phyloP scores from a whole-genome alignment of 805 yeast genomes.

The Zygoascus bituminiphila region DNA sequence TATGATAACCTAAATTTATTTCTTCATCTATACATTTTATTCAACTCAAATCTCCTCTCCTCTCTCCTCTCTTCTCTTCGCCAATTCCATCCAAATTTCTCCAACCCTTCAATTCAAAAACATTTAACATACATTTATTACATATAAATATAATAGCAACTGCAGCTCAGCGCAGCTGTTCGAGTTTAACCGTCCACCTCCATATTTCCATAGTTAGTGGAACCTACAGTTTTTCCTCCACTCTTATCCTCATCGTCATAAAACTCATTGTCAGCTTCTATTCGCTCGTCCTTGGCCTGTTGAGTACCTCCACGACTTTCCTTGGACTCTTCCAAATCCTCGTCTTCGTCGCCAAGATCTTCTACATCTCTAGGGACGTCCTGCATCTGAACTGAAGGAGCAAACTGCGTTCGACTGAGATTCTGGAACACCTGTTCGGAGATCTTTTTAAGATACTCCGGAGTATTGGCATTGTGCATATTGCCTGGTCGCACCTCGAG shows the following conservation, averaged over 20 bases:
- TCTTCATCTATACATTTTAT: no score
- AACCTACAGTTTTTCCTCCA: conserved; percentile 22
- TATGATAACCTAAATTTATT: no score
- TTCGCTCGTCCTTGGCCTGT: conserved; percentile 65
- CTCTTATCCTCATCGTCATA: conserved; percentile 56
- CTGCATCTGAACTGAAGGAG: conserved; percentile 94
- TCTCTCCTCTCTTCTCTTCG: no score
- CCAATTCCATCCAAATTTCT: no score
- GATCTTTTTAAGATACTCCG: conserved; percentile 83
- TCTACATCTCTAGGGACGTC: conserved; percentile 84
- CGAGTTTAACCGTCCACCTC: conserved; percentile 6
- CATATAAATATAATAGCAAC: neutral
- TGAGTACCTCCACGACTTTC: conserved; percentile 91
- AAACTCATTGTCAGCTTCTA: conserved; percentile 70
- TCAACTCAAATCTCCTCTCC: no score
- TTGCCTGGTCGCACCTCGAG: conserved; percentile 91
- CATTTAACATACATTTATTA: neutral
- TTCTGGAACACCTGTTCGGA: conserved; percentile 67
- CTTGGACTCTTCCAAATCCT: conserved; percentile 67
- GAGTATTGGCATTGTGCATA: conserved; percentile 93
- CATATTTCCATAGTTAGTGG: conserved; percentile 12
- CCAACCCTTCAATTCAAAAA: neutral
- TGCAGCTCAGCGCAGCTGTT: neutral
- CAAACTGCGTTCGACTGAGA: conserved; percentile 83
- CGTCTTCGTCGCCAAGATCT: conserved; percentile 79